Conservation (phyloP, 1,284 basidiomycete species). For the Waitea zeae region DNA sequence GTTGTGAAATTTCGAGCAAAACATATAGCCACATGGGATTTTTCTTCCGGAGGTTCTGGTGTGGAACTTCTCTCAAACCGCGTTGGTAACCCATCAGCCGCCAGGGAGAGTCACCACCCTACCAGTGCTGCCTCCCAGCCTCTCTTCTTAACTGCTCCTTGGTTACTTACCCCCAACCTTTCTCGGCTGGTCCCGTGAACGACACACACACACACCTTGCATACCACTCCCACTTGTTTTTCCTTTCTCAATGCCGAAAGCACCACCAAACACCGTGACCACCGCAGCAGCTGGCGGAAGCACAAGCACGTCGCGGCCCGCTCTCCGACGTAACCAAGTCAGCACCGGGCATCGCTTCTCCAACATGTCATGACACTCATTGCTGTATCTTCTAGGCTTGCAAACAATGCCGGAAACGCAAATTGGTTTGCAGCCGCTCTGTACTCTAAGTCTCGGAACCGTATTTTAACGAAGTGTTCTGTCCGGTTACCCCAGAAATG, state of each 20-base stretch:
- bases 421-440: constrained; percentile 34
- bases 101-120: too few species aligned
- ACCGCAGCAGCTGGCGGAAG: neutral
- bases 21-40: too few species aligned
- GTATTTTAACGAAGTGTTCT: too few species aligned
- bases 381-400: constrained; percentile 40
- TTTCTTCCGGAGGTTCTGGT: too few species aligned
- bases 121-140: too few species aligned
- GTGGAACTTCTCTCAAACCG: too few species aligned
- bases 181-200: neutral
- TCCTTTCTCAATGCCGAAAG: constrained; percentile 43
- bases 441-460: neutral
- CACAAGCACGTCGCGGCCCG: constrained; percentile 26
- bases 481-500: constrained; percentile 70
- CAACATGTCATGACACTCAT: constrained; percentile 5
- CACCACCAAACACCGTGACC: constrained; percentile 12
- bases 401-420: constrained; percentile 61
- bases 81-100: too few species aligned
- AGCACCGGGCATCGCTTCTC: constrained; percentile 6
- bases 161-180: too few species aligned
- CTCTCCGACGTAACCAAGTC: constrained; percentile 66
- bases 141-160: too few species aligned
- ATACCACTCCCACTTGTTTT: neutral
- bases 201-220: neutral
- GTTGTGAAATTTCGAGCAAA: too few species aligned